Percentiles rank a stretch among this genome's conserved stretches.
These are phyloP conservation scores for Colletotrichum sp. DNA, from an alignment of 2,329 filamentous ascomycete genomes.

Conservation along the genomic window DNA sequence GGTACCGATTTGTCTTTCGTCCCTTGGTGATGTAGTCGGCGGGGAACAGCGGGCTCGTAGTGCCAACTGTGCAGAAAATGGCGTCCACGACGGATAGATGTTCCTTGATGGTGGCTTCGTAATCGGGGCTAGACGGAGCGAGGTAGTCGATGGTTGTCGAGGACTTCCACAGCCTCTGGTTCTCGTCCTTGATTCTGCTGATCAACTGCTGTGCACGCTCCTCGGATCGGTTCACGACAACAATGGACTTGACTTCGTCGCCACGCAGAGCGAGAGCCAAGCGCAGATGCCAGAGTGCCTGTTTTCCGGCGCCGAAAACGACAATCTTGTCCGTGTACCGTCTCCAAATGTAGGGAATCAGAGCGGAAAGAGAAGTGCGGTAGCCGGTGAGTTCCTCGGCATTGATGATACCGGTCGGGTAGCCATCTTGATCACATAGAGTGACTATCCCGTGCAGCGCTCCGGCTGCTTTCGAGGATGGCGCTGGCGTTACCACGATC, in stretches of 20 bases:
- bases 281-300: slow-evolving; percentile 75
- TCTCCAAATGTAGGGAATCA: slow-evolving; percentile 59
- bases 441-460: slow-evolving; percentile 45
- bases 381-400: slow-evolving; percentile 73
- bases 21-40: slow-evolving; percentile 32
- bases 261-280: slow-evolving; percentile 62
- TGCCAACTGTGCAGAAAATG: not conserved
- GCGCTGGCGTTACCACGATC: slow-evolving; percentile 22
- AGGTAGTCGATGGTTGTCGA: not conserved
- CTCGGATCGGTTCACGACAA: slow-evolving; percentile 36
- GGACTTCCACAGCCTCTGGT: not conserved
- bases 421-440: slow-evolving; percentile 59
- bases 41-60: not conserved
- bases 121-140: not conserved
- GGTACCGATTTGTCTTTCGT: slow-evolving; percentile 31
- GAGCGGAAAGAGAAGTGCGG: slow-evolving; percentile 67
- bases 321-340: slow-evolving; percentile 52
- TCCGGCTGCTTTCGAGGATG: not conserved
- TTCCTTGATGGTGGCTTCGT: not conserved
- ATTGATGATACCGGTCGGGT: slow-evolving; percentile 59
- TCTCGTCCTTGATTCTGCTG: not conserved
- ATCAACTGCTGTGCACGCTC: not conserved
- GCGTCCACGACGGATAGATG: not conserved
- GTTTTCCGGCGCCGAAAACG: slow-evolving; percentile 73
- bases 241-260: slow-evolving; percentile 29